phyloP scores from a whole-genome alignment of 2,329 filamentous ascomycete species.

The Cordyceps pruinosa region DNA sequence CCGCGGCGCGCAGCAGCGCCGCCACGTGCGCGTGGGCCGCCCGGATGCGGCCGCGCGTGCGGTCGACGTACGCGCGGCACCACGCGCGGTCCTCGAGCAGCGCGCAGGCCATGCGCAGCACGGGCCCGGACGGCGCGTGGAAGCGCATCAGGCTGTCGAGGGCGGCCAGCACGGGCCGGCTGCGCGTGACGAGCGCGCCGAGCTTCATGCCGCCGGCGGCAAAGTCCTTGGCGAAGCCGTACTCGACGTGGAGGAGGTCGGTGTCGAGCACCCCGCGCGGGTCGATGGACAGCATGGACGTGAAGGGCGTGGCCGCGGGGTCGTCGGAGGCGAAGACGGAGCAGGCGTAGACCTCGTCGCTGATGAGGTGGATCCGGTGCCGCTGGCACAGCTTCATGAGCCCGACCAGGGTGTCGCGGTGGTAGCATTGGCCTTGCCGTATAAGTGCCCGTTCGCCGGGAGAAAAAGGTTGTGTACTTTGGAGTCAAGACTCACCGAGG shows the following conservation, averaged over 20 bases:
- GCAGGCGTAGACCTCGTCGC: slow-evolving; percentile 52
- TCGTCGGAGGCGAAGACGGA: slow-evolving; percentile 38
- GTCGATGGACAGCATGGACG: slow-evolving; percentile 42
- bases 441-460: neutral
- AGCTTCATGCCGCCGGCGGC: slow-evolving; percentile 45
- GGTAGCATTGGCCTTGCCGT: slow-evolving; percentile 35
- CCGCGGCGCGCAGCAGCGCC: slow-evolving; percentile 29
- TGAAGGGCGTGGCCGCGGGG: slow-evolving; percentile 31
- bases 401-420: slow-evolving; percentile 32
- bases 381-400: slow-evolving; percentile 44
- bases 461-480: too few species aligned
- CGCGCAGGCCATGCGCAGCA: slow-evolving; percentile 34
- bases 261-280: slow-evolving; percentile 36
- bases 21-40: slow-evolving; percentile 34
- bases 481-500: slow-evolving; percentile 28
- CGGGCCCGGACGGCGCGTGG: slow-evolving; percentile 38
- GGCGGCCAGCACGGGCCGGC: slow-evolving; percentile 24
- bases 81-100: slow-evolving; percentile 41
- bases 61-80: slow-evolving; percentile 35
- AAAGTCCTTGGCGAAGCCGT: slow-evolving; percentile 44
- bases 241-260: slow-evolving; percentile 42
- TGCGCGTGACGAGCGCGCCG: slow-evolving; percentile 39
- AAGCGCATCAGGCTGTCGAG: slow-evolving; percentile 37
- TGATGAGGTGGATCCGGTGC: slow-evolving; percentile 45
- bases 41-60: slow-evolving; percentile 32